These are phyloP conservation scores for Dendrostoma leiphaemia DNA, from an alignment of 2,329 filamentous ascomycete genomes.

Conservation along the genomic window DNA sequence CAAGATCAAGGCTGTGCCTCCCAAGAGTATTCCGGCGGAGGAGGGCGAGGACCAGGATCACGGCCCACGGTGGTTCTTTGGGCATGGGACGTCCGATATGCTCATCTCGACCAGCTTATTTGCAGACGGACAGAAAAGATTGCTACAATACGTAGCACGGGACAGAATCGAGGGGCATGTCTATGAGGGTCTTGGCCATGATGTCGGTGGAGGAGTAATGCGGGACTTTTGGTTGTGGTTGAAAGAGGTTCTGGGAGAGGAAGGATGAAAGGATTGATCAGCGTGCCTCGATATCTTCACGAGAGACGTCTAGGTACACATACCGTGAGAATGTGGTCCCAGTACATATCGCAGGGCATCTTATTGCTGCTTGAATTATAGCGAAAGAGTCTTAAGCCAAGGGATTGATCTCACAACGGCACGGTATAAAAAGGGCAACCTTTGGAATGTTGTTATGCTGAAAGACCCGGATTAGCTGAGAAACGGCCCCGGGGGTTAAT, in stretches of 20 bases:
- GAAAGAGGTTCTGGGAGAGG: constrained; percentile 6
- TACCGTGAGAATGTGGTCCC: too few species aligned
- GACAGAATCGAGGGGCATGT: constrained; percentile 11
- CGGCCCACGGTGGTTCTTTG: constrained; percentile 9
- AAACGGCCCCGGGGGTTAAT: too few species aligned
- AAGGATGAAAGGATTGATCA: not conserved
- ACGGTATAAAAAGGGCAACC: too few species aligned
- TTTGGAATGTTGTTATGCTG: too few species aligned
- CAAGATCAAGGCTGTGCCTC: not conserved
- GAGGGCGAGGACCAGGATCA: not conserved
- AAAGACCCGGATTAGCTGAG: too few species aligned
- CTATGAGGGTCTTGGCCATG: constrained; percentile 6
- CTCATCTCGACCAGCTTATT: constrained; percentile 1
- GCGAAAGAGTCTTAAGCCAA: too few species aligned
- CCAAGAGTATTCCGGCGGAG: not conserved
- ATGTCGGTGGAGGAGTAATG: constrained; percentile 2
- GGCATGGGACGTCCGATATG: constrained; percentile 7
- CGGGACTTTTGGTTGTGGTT: constrained; percentile 16
- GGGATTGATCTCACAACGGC: too few species aligned
- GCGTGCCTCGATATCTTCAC: not conserved
- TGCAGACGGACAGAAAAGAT: constrained; percentile 7
- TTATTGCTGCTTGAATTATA: too few species aligned
- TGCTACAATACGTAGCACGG: constrained; percentile 5
- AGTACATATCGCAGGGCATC: too few species aligned
- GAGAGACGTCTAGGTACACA: too few species aligned